Conservation (phyloP, 768 basidiomycete genomes). For the Cantharellus cinnabarinus region DNA sequence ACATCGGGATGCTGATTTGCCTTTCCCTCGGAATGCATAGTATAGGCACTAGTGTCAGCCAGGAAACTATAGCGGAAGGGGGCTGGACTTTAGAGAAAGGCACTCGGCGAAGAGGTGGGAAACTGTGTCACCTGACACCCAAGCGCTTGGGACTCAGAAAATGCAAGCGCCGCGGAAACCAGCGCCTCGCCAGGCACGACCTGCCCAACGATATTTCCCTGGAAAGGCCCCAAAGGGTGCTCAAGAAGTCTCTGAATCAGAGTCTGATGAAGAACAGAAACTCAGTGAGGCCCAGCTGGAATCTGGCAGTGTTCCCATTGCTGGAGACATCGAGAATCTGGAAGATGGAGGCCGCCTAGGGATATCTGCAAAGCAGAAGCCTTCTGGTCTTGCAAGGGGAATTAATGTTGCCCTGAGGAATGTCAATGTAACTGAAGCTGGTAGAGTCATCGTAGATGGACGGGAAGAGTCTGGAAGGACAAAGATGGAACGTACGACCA, state of each 20-base stretch:
- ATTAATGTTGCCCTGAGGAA: constrained; percentile 63
- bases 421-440: constrained; percentile 62
- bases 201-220: constrained; percentile 75
- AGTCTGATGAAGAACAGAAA: constrained; percentile 13
- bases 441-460: constrained; percentile 62
- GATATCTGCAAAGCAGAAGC: constrained; percentile 11
- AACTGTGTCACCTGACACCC: too few relatives aligned
- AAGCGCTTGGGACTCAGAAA: too few relatives aligned
- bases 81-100: too few relatives aligned
- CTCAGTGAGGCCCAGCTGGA: constrained; percentile 22
- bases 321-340: constrained; percentile 15
- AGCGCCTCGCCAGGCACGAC: constrained; percentile 56
- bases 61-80: too few relatives aligned
- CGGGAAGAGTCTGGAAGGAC: constrained; percentile 63
- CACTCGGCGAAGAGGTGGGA: too few relatives aligned
- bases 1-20: too few relatives aligned
- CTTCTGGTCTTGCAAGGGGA: not conserved
- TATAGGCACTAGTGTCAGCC: too few relatives aligned
- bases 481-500: constrained; percentile 28
- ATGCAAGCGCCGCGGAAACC: constrained; percentile 24
- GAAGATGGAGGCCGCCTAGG: constrained; percentile 28
- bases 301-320: constrained; percentile 36
- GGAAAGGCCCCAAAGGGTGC: constrained; percentile 72
- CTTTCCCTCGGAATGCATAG: too few relatives aligned
- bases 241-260: constrained; percentile 27